phyloP scores from a whole-genome alignment of 257 asterid species.

The Nicotiana obtusifolia region DNA sequence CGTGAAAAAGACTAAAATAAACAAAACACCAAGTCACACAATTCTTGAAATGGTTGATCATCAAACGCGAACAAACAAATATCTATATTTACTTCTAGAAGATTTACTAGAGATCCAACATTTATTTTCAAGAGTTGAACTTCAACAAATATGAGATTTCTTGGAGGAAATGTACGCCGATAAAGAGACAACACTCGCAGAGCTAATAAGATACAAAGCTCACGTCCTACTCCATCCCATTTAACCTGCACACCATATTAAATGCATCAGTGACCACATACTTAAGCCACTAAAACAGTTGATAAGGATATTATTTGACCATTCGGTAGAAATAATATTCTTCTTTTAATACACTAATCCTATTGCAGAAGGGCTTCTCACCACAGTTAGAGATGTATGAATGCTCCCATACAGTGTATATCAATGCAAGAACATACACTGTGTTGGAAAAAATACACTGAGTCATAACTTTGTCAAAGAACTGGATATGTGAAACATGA shows the following conservation, averaged over 20 bases:
- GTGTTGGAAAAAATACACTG: too few species aligned
- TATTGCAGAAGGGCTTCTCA: too few species aligned
- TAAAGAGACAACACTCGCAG: background rate
- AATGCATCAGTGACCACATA: background rate
- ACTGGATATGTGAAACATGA: too few species aligned
- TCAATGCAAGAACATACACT: too few species aligned
- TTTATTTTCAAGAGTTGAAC: background rate
- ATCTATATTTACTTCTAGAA: background rate
- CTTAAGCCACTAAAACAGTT: background rate
- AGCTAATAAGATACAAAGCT: background rate
- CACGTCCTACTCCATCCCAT: background rate
- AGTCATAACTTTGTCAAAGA: too few species aligned
- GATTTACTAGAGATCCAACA: background rate
- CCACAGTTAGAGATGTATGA: too few species aligned
- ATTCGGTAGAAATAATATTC: too few species aligned
- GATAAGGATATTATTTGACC: too few species aligned
- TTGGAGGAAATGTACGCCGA: background rate
- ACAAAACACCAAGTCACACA: background rate
- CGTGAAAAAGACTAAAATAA: background rate
- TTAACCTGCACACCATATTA: background rate
- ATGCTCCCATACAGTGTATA: too few species aligned
- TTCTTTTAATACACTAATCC: too few species aligned
- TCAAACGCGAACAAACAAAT: background rate
- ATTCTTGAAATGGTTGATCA: background rate
- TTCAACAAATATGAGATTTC: background rate